Evolutionary conservation across 768 basidiomycete species (phyloP).

Genomic region (Cystobasidium tubakii): DNA sequence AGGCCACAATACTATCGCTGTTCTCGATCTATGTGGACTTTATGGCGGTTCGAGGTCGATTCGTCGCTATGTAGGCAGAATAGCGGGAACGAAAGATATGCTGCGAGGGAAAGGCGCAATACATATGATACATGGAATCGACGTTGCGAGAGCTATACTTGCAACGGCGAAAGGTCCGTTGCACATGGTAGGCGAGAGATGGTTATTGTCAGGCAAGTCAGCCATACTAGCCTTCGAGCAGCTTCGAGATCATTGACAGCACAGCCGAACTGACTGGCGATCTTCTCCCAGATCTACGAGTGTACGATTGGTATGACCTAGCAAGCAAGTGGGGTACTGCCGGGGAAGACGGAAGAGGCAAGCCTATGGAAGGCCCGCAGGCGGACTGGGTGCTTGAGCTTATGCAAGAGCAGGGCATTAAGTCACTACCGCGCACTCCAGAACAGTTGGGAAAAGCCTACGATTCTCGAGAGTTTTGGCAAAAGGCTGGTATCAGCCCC

Average conservation of each 20-base stretch:
- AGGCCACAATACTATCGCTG: slow-evolving; percentile 52
- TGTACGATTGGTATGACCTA: slow-evolving; percentile 66
- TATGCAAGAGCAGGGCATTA: slow-evolving; percentile 56
- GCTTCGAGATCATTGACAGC: background rate
- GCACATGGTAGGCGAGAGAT: slow-evolving; percentile 56
- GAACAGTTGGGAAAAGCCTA: slow-evolving; percentile 56
- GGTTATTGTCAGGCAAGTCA: slow-evolving; percentile 49
- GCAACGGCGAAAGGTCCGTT: slow-evolving; percentile 56
- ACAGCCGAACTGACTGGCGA: slow-evolving; percentile 14
- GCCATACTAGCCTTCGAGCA: background rate
- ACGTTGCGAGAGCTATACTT: slow-evolving; percentile 59
- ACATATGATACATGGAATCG: slow-evolving; percentile 61
- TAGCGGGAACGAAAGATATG: slow-evolving; percentile 59
- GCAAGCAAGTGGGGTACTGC: slow-evolving; percentile 57
- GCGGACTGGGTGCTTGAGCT: slow-evolving; percentile 59
- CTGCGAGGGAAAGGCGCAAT: slow-evolving; percentile 58
- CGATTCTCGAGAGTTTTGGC: slow-evolving; percentile 63
- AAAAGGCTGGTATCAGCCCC: slow-evolving; percentile 43
- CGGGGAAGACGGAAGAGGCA: background rate
- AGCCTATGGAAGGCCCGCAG: slow-evolving; percentile 50
- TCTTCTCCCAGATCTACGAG: slow-evolving; percentile 42
- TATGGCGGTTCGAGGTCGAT: slow-evolving; percentile 58
- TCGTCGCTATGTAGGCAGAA: slow-evolving; percentile 56
- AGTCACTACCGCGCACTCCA: slow-evolving; percentile 56
- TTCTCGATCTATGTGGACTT: slow-evolving; percentile 61